These are phyloP conservation scores for Neurospora hispaniola DNA, from an alignment of 495 filamentous ascomycete species.

Conservation along the genomic window DNA sequence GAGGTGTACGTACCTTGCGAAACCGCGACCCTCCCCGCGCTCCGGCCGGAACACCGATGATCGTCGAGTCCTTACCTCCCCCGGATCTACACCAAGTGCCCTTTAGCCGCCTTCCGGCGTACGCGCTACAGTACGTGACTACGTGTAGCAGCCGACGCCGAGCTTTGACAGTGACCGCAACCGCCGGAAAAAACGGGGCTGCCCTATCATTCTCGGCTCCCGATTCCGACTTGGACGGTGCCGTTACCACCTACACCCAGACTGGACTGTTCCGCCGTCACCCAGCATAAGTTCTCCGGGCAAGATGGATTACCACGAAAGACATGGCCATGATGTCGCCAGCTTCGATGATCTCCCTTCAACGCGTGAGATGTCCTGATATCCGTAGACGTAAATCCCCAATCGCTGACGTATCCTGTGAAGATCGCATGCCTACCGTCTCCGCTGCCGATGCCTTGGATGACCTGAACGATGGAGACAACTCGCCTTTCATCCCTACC, in stretches of 20 bases:
- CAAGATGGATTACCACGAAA: constrained; percentile 32
- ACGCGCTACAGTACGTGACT: no score
- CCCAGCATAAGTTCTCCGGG: not conserved
- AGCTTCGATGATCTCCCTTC: constrained; percentile 34
- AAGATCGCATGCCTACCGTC: constrained; percentile 75
- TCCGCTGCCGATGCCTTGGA: constrained; percentile 78
- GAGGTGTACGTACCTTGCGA: not conserved
- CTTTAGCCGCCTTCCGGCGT: not conserved
- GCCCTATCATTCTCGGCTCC: not conserved
- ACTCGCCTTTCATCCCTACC: constrained; percentile 49
- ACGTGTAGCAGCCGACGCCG: not conserved
- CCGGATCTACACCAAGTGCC: not conserved
- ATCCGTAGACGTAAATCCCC: not conserved
- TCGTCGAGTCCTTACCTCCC: not conserved
- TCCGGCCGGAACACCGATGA: not conserved
- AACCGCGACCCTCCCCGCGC: not conserved
- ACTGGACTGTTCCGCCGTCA: not conserved
- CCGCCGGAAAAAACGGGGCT: not conserved
- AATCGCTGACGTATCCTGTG: constrained; percentile 8
- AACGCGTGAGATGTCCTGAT: constrained; percentile 18
- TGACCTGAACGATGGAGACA: constrained; percentile 36
- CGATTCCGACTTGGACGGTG: not conserved
- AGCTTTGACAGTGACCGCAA: not conserved
- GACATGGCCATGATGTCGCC: constrained; percentile 35
- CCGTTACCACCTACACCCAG: not conserved